These are phyloP conservation scores for Periconia sp. DNA, from an alignment of 2,329 filamentous ascomycete genomes.

Conservation along the genomic window DNA sequence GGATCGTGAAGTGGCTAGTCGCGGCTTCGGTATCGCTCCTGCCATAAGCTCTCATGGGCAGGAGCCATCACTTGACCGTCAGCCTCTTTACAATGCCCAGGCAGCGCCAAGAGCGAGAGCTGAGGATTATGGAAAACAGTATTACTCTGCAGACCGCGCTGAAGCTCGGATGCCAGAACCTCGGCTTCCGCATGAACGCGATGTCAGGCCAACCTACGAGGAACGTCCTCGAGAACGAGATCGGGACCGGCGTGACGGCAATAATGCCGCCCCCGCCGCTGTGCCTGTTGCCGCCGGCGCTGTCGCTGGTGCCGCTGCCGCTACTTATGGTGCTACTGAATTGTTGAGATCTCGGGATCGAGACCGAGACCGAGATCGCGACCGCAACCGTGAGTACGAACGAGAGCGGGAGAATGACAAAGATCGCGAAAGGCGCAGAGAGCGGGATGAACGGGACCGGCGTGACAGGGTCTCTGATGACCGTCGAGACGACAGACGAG, in stretches of 20 bases:
- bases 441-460: slow-evolving; percentile 41
- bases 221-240: slow-evolving; percentile 42
- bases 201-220: slow-evolving; percentile 29
- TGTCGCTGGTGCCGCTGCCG: slow-evolving; percentile 37
- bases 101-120: slow-evolving; percentile 23
- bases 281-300: slow-evolving; percentile 35
- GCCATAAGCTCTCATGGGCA: slow-evolving; percentile 22
- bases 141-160: slow-evolving; percentile 34
- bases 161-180: slow-evolving; percentile 39
- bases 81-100: slow-evolving; percentile 30
- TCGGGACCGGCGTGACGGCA: slow-evolving; percentile 24
- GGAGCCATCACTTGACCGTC: slow-evolving; percentile 49
- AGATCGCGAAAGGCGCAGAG: slow-evolving; percentile 37
- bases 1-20: slow-evolving; percentile 52
- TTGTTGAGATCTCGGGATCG: slow-evolving; percentile 39
- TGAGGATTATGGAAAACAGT: slow-evolving; percentile 27
- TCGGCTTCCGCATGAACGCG: slow-evolving; percentile 30
- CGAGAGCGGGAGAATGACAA: slow-evolving; percentile 44
- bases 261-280: slow-evolving; percentile 15
- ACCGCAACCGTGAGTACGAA: slow-evolving; percentile 35
- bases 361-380: slow-evolving; percentile 37
- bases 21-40: slow-evolving; percentile 55
- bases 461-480: slow-evolving; percentile 30
- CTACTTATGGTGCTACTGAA: slow-evolving; percentile 34
- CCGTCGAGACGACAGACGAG: slow-evolving; percentile 24